These are phyloP conservation scores for Elaphomyces granulatus DNA, from an alignment of 495 filamentous ascomycete genomes.

Conservation along the genomic window DNA sequence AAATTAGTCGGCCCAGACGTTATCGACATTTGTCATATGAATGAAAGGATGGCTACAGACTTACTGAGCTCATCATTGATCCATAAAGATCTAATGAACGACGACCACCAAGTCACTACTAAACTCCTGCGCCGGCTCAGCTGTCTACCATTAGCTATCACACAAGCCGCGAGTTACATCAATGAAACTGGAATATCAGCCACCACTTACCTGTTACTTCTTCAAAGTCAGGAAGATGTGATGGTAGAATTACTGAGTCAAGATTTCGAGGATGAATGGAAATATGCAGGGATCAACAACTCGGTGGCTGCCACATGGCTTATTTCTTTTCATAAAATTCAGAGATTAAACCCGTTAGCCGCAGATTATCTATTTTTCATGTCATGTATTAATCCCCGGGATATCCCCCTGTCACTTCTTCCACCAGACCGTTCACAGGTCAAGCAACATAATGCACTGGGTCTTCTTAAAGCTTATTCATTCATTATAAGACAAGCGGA, in stretches of 20 bases:
- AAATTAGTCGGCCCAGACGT: no score
- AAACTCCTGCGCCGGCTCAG: conserved; percentile 17
- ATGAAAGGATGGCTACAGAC: no score
- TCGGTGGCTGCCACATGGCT: conserved; percentile 42
- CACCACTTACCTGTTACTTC: conserved; percentile 27
- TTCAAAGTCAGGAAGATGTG: conserved; percentile 27
- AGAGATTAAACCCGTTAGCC: conserved; percentile 13
- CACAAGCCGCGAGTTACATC: conserved; percentile 29
- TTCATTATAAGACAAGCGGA: conserved; percentile 8
- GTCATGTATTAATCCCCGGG: conserved; percentile 21
- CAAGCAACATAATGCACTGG: conserved; percentile 10
- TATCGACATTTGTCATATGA: no score
- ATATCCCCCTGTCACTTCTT: conserved; percentile 14
- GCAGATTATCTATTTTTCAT: conserved; percentile 29
- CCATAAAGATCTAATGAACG: conserved; percentile 10
- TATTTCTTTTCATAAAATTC: conserved; percentile 37
- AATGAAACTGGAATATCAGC: conserved; percentile 27
- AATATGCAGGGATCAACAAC: conserved; percentile 31
- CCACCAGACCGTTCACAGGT: conserved; percentile 5
- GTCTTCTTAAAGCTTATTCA: conserved; percentile 12
- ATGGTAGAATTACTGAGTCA: conserved; percentile 29
- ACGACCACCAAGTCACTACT: conserved; percentile 1
- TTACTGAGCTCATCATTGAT: conserved; percentile 13
- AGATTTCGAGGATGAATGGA: conserved; percentile 34
- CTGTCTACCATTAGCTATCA: conserved; percentile 27